Base-by-base conservation (phyloP, 305 asterid species). In the Ruellia speciosa region DNA sequence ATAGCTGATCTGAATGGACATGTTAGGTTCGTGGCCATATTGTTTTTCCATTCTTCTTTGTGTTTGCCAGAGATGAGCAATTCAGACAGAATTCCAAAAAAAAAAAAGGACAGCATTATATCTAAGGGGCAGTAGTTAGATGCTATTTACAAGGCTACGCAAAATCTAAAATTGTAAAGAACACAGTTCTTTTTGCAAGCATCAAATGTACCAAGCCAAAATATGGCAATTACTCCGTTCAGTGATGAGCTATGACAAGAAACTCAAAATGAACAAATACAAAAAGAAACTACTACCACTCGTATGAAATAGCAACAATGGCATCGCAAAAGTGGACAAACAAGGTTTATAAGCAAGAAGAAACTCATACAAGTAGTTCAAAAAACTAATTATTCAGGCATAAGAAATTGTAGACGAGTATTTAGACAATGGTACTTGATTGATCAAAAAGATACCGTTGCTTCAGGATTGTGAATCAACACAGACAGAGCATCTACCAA, bases 381-480 rank as follows among this genome's bases (percentile, higher is more conserved):
- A 35, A 65, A n/a, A 63, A 28, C 59, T 52, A 67, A 63, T 57
- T 51, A 52, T 52, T 40, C 55, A 59, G 50, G 53, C 43, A 51
- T 54, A 46, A 48, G 28, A 60, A 19, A 51, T 13, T 49, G 37
- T 14, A 62, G 18, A 60, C 15, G 31, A 37, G 31, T 24, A 24
- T 24, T 65, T 7, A 20, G 65, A 61, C 17, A 56, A 18, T 19
- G 53, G 35, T 59, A 60, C 16, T 66, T 60, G 70, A 72, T 60
- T 58, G 49, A 58, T 37, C 51, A 45, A 61, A 69, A 62, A 9
- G 16, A 55, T 88, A 93, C 97, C 87, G 97, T 88, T 40, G 94
- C 97, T 66, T 93, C 96, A 37, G 99, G 97, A 74, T 93, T 86
- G 76, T 73, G 97, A 79, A 93, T 93, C 78, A 88, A 62, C 51